Evolutionary conservation across 2,329 filamentous ascomycete species (phyloP).

Genomic region (Penicillium polonicum): DNA sequence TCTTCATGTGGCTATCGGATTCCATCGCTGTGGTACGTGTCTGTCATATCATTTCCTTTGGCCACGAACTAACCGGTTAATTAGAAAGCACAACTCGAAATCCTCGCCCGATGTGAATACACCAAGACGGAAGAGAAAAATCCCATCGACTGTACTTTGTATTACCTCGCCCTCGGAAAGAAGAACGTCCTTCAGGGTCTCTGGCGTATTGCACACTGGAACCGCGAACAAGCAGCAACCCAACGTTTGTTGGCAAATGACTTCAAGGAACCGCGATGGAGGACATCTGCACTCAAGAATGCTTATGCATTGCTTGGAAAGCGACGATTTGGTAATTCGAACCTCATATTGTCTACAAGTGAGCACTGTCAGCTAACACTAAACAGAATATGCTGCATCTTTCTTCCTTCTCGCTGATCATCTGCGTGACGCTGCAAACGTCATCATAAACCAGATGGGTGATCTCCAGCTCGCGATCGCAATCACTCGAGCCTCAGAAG

Average conservation of each 20-base stretch:
- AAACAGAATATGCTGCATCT: slow-evolving; percentile 83
- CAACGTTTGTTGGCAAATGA: slow-evolving; percentile 82
- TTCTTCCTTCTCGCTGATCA: slow-evolving; percentile 92
- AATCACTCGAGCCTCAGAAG: slow-evolving; percentile 82
- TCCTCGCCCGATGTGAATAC: slow-evolving; percentile 91
- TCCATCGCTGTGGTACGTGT: slow-evolving; percentile 67
- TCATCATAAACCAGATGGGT: slow-evolving; percentile 81
- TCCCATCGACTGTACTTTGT: slow-evolving; percentile 85
- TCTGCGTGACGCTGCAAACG: slow-evolving; percentile 78
- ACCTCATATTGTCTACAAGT: background rate
- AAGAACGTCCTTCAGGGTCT: slow-evolving; percentile 86
- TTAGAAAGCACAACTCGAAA: slow-evolving; percentile 76
- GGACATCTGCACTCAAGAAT: slow-evolving; percentile 87
- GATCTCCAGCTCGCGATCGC: slow-evolving; percentile 89
- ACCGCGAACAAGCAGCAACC: slow-evolving; percentile 79
- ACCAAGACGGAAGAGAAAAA: slow-evolving; percentile 83
- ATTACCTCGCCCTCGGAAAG: slow-evolving; percentile 86
- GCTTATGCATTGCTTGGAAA: slow-evolving; percentile 93
- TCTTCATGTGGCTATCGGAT: slow-evolving; percentile 95
- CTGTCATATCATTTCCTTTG: background rate
- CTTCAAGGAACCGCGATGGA: slow-evolving; percentile 83
- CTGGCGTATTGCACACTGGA: slow-evolving; percentile 92
- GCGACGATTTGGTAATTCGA: slow-evolving; percentile 68
- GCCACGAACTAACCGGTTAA: background rate
- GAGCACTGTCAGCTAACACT: slow-evolving; percentile 5